Base-by-base conservation (phyloP, 1,139 yeast species). In the Sugiyamaella novakii region DNA sequence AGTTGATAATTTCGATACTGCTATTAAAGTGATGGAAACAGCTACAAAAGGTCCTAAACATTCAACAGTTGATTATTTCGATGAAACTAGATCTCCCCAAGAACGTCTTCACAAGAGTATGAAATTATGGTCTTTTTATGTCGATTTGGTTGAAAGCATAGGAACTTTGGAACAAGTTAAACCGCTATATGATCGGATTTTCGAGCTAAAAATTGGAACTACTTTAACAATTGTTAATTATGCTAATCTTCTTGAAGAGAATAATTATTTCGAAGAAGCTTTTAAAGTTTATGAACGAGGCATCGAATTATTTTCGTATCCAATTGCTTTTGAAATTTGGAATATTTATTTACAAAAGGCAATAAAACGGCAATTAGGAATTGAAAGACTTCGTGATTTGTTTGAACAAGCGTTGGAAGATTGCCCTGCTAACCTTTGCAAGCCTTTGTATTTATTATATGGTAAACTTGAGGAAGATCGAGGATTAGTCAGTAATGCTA, bases 241-340 rank as follows among this genome's bases (percentile, higher is more conserved):
- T 66, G 87, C 89, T 0, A 71, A 72, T 15, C 81, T 84, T 54
- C 65, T 84, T 27, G 83, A 81, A 54, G 78, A 74, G 5, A 69
- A 75, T 52, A 62, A 71, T 1, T 71, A 73, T 44, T 73, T 66
- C 56, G 81, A 78, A 50, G 77, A 76, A 50, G 71, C 86, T 12
- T 83, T 83, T 59, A 73, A 75, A 43, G 74, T 84, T 0, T 87
- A 80, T 63, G 96, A 88, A 61, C 68, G 78, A 11, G 94, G 91
- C 0, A 63, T 87, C 24, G 72, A 69, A 6, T 59, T 78, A 12
- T 89, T 89, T 63, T 70, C 74, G 7, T 83, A 81, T 55, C 82
- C 85, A 1, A 73, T 77, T 3, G 82, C 83, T 12, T 83, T 76
- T 59, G 88, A 87, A 57, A 73, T 89, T 24, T 87, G 94, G 92